Percentiles rank a stretch among this genome's conserved stretches.
Conservation (phyloP, 139 green algal genomes). For the Volvox africanus region DNA sequence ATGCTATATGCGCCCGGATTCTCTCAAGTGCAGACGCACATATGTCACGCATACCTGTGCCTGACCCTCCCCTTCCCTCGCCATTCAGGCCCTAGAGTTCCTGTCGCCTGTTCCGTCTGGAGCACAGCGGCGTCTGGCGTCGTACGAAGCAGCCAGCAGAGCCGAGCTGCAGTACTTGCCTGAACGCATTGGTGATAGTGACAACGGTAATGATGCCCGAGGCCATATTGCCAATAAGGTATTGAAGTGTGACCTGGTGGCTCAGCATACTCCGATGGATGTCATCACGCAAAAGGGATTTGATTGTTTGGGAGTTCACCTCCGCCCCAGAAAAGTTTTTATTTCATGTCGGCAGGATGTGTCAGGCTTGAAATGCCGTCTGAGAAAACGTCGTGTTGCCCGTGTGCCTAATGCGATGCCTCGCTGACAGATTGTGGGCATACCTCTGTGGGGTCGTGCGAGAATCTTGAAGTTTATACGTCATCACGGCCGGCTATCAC, state of each 20-base stretch:
- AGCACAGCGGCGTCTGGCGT: neutral
- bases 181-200: neutral
- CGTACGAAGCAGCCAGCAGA: too few species aligned
- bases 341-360: too few species aligned
- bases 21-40: neutral
- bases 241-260: neutral
- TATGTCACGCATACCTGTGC: too few species aligned
- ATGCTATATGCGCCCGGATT: too few species aligned
- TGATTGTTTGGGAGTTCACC: too few species aligned
- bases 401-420: too few species aligned
- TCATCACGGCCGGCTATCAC: neutral
- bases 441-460: too few species aligned
- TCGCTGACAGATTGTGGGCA: too few species aligned
- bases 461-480: neutral
- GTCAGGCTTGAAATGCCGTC: too few species aligned
- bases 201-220: neutral
- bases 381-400: too few species aligned
- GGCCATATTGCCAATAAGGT: neutral
- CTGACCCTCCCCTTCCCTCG: too few species aligned
- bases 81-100: conserved; percentile 31
- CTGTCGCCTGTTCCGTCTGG: conserved; percentile 13
- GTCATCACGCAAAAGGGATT: neutral
- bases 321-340: too few species aligned
- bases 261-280: neutral
- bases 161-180: conserved; percentile 27